A percentile compares a stretch with the other conserved stretches of the same genome.
phyloP scores from a whole-genome alignment of 345 rosid genomes.

The Xanthoceras sorbifolium region DNA sequence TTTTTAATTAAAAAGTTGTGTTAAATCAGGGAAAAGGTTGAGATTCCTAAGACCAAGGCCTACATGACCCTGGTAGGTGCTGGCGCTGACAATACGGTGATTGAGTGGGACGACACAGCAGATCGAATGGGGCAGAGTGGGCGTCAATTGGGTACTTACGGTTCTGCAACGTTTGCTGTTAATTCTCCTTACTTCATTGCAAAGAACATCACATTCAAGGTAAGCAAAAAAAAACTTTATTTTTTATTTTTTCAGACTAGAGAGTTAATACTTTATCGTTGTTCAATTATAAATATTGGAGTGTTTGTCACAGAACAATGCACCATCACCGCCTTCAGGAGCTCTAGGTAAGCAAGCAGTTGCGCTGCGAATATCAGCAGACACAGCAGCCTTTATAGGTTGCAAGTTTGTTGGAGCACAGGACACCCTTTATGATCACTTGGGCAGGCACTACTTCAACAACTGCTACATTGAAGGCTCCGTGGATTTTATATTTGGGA shows the following conservation, averaged over 20 bases:
- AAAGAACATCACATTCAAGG: constrained; percentile 51
- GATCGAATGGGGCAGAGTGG: constrained; percentile 35
- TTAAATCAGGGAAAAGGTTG: constrained; percentile 45
- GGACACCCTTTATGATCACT: constrained; percentile 50
- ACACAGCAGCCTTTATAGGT: constrained; percentile 37
- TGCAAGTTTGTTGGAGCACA: constrained; percentile 49
- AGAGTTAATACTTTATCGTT: not conserved
- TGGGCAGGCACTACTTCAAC: constrained; percentile 45
- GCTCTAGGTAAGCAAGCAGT: constrained; percentile 48
- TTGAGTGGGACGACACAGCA: constrained; percentile 49
- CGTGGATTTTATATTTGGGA: constrained; percentile 48
- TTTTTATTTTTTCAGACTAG: not conserved
- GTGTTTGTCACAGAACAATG: constrained; percentile 33
- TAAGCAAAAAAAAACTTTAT: no score
- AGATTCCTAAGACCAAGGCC: constrained; percentile 45
- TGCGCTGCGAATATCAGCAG: constrained; percentile 47
- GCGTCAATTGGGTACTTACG: constrained; percentile 40
- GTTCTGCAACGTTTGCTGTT: constrained; percentile 52
- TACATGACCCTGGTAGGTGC: constrained; percentile 42
- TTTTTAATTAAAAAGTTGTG: not conserved
- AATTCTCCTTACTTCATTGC: constrained; percentile 53
- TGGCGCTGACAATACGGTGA: constrained; percentile 39
- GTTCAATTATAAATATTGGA: not conserved
- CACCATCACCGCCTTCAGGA: constrained; percentile 43
- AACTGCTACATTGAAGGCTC: constrained; percentile 51